Evolutionary conservation across 148 eudicot genomes (phyloP).

Genomic region (Hydrangea macrophylla): DNA sequence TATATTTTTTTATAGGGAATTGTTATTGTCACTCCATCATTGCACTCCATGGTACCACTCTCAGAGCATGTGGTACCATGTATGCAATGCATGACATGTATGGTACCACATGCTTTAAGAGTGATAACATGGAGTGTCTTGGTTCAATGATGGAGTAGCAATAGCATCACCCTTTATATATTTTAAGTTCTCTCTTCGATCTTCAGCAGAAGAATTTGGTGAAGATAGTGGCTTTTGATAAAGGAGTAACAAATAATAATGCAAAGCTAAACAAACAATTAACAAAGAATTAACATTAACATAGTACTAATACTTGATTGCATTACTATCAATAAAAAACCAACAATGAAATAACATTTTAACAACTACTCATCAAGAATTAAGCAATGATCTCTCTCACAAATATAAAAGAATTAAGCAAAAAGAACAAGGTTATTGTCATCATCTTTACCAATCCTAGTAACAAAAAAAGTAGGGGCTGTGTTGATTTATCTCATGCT

Average conservation of each 20-base stretch:
- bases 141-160: no score
- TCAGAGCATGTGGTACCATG: no score
- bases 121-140: no score
- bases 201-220: no score
- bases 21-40: no score
- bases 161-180: no score
- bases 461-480: neutral
- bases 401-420: neutral
- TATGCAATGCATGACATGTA: no score
- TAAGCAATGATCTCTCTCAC: neutral
- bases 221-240: neutral
- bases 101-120: no score
- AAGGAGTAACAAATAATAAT: no score
- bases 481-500: neutral
- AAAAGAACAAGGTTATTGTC: slow-evolving; percentile 6
- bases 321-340: neutral
- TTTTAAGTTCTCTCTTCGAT: no score
- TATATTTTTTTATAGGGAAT: no score
- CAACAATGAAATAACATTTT: neutral
- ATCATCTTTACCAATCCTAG: neutral
- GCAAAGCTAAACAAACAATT: neutral
- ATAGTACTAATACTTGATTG: neutral
- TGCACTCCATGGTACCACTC: no score
- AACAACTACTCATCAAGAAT: neutral
- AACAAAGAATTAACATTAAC: neutral